These are phyloP conservation scores for Sanghuangporus baumii DNA, from an alignment of 1,284 basidiomycete genomes.

Conservation along the genomic window DNA sequence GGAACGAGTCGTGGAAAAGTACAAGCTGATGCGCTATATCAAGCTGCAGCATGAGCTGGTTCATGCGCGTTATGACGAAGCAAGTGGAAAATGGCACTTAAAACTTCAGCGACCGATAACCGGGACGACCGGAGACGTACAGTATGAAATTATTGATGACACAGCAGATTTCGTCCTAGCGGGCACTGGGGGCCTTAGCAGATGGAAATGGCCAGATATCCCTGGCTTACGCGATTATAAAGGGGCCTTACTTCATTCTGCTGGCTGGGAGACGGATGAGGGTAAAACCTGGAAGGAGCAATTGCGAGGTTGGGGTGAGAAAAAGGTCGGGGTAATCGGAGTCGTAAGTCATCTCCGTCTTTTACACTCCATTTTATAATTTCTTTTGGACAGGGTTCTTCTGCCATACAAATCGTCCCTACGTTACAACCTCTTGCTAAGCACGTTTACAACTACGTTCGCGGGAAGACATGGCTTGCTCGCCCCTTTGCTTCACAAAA, in stretches of 20 bases:
- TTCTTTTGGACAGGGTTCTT: constrained; percentile 42
- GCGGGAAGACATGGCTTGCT: constrained; percentile 58
- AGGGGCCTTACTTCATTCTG: constrained; percentile 50
- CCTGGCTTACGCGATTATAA: constrained; percentile 45
- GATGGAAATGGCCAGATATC: constrained; percentile 58
- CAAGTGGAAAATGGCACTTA: constrained; percentile 47
- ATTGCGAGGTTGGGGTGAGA: constrained; percentile 45
- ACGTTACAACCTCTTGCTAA: constrained; percentile 49
- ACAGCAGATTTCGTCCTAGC: constrained; percentile 48
- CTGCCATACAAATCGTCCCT: constrained; percentile 59
- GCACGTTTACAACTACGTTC: constrained; percentile 51
- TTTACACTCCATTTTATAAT: background rate
- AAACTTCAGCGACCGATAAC: constrained; percentile 37
- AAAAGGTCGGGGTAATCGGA: constrained; percentile 56
- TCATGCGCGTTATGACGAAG: constrained; percentile 45
- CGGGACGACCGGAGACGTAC: constrained; percentile 21
- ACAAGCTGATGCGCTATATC: constrained; percentile 47
- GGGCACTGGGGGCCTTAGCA: constrained; percentile 42
- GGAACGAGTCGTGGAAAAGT: constrained; percentile 50
- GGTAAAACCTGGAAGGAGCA: constrained; percentile 32
- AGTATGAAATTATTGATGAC: constrained; percentile 44
- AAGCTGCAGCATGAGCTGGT: constrained; percentile 49
- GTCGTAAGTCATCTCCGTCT: constrained; percentile 35
- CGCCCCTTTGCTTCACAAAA: constrained; percentile 40
- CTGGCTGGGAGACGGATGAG: constrained; percentile 46